These are phyloP conservation scores for Seiridium cupressi DNA, from an alignment of 2,329 filamentous ascomycete species.

Conservation along the genomic window DNA sequence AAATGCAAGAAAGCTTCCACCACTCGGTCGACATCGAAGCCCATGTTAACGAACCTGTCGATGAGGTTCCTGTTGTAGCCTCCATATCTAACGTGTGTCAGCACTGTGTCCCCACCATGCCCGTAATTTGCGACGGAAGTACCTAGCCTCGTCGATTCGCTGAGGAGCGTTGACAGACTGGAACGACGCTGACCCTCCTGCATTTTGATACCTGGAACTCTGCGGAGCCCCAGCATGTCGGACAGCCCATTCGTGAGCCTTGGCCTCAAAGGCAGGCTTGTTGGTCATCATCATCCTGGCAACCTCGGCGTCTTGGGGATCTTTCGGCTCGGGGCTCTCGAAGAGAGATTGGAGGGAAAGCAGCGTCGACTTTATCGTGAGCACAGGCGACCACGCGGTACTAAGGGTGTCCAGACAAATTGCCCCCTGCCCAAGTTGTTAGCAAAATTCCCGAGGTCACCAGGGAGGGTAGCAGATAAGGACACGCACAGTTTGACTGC, in stretches of 20 bases:
- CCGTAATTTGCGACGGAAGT: not conserved
- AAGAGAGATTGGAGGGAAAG: conserved; percentile 92
- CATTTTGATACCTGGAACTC: conserved; percentile 19
- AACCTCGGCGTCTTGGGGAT: conserved; percentile 95
- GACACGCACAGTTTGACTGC: conserved; percentile 77
- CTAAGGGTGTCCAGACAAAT: conserved; percentile 95
- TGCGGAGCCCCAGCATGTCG: conserved; percentile 74
- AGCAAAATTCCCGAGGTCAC: not conserved
- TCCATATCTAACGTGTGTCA: conserved; percentile 59
- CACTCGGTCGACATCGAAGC: conserved; percentile 83
- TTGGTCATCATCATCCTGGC: conserved; percentile 83
- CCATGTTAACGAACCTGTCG: conserved; percentile 84
- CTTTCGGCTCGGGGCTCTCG: conserved; percentile 89
- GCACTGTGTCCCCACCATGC: too few species aligned
- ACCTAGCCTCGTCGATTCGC: conserved; percentile 51
- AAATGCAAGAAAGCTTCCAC: conserved; percentile 80
- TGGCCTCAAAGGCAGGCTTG: conserved; percentile 74
- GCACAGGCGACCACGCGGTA: conserved; percentile 88
- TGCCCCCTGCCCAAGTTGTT: conserved; percentile 57
- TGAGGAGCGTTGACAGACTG: conserved; percentile 39
- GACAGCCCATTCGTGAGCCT: conserved; percentile 89
- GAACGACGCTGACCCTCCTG: conserved; percentile 18
- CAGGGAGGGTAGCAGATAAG: not conserved
- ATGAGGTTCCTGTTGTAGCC: conserved; percentile 86
- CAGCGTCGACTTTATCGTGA: conserved; percentile 93